Conservation (phyloP, 2,329 filamentous ascomycete genomes). For the Cercospora sp. region DNA sequence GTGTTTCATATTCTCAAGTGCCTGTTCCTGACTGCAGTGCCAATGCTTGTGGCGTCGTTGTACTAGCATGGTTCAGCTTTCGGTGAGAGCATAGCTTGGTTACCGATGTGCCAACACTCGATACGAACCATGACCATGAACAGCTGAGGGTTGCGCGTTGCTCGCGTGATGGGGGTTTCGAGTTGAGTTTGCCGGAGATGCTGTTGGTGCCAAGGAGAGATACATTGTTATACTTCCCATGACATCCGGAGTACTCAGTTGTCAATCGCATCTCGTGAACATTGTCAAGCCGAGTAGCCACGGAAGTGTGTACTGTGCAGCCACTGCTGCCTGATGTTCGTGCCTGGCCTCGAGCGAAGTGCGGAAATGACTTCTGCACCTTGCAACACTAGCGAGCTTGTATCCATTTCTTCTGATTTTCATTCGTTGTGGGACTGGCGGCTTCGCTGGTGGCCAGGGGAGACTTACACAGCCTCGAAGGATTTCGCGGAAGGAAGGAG, state of each 20-base stretch:
- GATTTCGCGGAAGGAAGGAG: slow-evolving; percentile 5
- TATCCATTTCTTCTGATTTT: background rate
- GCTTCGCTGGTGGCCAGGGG: slow-evolving; percentile 6
- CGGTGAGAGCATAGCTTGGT: background rate
- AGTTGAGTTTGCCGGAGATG: background rate
- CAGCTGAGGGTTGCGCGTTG: slow-evolving; percentile 8
- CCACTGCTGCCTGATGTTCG: background rate
- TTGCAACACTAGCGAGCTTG: background rate
- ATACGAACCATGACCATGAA: background rate
- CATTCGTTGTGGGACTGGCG: slow-evolving; percentile 10
- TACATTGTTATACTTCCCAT: background rate
- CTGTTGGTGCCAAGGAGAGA: background rate
- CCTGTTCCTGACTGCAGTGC: slow-evolving; percentile 8
- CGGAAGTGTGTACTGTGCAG: background rate
- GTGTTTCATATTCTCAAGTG: slow-evolving; percentile 4
- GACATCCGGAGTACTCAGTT: background rate
- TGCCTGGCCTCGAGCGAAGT: background rate
- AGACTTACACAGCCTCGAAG: slow-evolving; percentile 14
- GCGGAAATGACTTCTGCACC: slow-evolving; percentile 1
- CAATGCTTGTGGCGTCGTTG: slow-evolving; percentile 8
- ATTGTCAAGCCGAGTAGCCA: background rate
- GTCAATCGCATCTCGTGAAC: background rate
- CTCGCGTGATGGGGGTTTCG: background rate
- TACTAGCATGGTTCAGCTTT: background rate
- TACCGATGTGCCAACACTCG: background rate